A percentile compares a stretch with the other conserved stretches of the same genome.
These are phyloP conservation scores for Pseudocercospora vitis DNA, from an alignment of 2,329 filamentous ascomycete species.

Conservation along the genomic window DNA sequence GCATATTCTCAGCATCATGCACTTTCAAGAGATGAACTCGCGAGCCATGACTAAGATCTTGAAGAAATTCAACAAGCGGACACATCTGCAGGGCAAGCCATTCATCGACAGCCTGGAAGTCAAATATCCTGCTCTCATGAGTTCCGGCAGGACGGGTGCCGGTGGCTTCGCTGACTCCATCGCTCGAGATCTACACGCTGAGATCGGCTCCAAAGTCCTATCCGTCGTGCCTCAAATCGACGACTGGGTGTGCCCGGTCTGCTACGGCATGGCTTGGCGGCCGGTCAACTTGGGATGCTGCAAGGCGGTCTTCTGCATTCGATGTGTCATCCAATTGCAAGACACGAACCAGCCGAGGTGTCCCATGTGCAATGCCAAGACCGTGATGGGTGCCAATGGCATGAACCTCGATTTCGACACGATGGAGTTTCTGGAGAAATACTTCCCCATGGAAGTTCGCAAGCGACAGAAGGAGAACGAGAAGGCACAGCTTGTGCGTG, in stretches of 20 bases:
- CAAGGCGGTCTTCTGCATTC: conserved; percentile 77
- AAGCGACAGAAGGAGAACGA: conserved; percentile 66
- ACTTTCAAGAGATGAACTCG: conserved; percentile 82
- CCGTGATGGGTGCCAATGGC: conserved; percentile 68
- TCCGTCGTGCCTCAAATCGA: conserved; percentile 76
- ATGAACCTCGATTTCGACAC: conserved; percentile 67
- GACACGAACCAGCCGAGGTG: conserved; percentile 66
- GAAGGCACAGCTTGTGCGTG: conserved; percentile 63
- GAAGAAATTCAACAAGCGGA: conserved; percentile 91
- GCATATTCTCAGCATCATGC: conserved; percentile 73
- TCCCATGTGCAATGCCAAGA: conserved; percentile 72
- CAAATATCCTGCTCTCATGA: conserved; percentile 32
- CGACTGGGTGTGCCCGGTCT: conserved; percentile 80
- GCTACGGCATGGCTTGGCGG: conserved; percentile 75
- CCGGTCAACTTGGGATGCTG: conserved; percentile 73
- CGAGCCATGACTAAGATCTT: conserved; percentile 78
- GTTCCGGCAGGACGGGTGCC: conserved; percentile 59
- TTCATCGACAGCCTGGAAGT: conserved; percentile 31
- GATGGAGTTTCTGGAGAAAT: conserved; percentile 68
- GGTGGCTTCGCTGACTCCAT: conserved; percentile 66
- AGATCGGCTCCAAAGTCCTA: conserved; percentile 71
- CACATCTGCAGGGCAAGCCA: conserved; percentile 60
- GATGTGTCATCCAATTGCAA: conserved; percentile 79
- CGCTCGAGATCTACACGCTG: conserved; percentile 72
- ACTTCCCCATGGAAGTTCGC: conserved; percentile 73